Evolutionary conservation across 306 rosid genomes (phyloP).

Genomic region (Trifolium subterraneum): DNA sequence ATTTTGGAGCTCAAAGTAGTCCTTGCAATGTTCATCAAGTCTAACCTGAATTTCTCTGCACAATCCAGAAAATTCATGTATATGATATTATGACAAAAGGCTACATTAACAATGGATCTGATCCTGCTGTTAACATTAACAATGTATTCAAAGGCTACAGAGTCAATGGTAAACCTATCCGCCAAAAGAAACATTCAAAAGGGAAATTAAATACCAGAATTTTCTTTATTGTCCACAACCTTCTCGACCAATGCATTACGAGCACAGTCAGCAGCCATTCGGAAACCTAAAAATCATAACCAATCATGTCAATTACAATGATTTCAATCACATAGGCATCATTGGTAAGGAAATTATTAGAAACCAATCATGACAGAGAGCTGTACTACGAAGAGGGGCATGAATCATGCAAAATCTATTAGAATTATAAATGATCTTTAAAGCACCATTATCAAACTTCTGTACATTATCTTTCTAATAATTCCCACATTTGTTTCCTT

Average conservation of each 20-base stretch:
- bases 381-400: background rate
- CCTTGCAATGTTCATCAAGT: constrained; percentile 96
- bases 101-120: too few relatives aligned
- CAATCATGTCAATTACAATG: constrained; percentile 19
- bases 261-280: constrained; percentile 97
- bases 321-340: constrained; percentile 12
- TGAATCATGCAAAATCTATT: constrained; percentile 16
- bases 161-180: background rate
- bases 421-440: background rate
- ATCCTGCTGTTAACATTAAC: background rate
- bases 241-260: constrained; percentile 74
- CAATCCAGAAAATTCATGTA: constrained; percentile 24
- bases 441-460: constrained; percentile 1
- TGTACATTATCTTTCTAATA: background rate
- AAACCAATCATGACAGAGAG: background rate
- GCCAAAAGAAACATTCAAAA: background rate
- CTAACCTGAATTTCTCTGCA: constrained; percentile 85
- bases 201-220: constrained; percentile 58
- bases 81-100: constrained; percentile 27
- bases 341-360: background rate
- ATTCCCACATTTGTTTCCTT: background rate
- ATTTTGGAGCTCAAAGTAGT: constrained; percentile 98
- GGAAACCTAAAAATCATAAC: constrained; percentile 66
- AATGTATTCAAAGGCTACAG: background rate
- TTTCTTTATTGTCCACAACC: constrained; percentile 81